Evolutionary conservation across 2,329 filamentous ascomycete species (phyloP).

Genomic region (Paracorniculantispora psalliotae): DNA sequence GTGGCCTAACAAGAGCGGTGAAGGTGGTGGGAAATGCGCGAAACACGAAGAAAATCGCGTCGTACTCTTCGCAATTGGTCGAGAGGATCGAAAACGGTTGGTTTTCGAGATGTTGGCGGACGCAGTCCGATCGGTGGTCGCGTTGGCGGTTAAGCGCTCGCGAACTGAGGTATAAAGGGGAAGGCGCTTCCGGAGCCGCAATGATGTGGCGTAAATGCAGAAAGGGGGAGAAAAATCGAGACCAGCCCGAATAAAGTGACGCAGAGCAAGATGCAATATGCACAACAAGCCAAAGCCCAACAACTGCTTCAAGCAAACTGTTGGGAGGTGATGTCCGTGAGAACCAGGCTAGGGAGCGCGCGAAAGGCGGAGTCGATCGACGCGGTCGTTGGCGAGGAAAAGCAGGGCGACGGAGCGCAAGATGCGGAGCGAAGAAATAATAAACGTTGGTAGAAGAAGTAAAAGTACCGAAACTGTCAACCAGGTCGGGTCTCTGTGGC

Average conservation of each 20-base stretch:
- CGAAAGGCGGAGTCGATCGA: constrained; percentile 25
- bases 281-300: constrained; percentile 28
- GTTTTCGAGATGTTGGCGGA: neutral
- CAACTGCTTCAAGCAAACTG: constrained; percentile 44
- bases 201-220: constrained; percentile 24
- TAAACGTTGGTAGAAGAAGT: neutral
- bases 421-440: constrained; percentile 4
- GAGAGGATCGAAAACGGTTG: neutral
- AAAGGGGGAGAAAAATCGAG: constrained; percentile 31
- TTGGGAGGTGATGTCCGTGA: constrained; percentile 27
- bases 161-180: constrained; percentile 14
- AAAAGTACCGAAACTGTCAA: neutral
- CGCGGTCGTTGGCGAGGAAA: too few relatives aligned
- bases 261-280: constrained; percentile 21
- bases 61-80: neutral
- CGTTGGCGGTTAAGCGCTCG: constrained; percentile 16
- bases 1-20: neutral
- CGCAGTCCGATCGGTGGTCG: constrained; percentile 15
- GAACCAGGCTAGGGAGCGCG: constrained; percentile 33
- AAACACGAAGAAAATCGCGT: neutral
- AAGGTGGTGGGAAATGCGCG: neutral
- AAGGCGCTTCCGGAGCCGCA: constrained; percentile 32
- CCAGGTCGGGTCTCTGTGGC: neutral
- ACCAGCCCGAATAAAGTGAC: constrained; percentile 39
- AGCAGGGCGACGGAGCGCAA: constrained; percentile 12